phyloP scores from a whole-genome alignment of 2,329 filamentous ascomycete species.

The Aspergillus proliferans region DNA sequence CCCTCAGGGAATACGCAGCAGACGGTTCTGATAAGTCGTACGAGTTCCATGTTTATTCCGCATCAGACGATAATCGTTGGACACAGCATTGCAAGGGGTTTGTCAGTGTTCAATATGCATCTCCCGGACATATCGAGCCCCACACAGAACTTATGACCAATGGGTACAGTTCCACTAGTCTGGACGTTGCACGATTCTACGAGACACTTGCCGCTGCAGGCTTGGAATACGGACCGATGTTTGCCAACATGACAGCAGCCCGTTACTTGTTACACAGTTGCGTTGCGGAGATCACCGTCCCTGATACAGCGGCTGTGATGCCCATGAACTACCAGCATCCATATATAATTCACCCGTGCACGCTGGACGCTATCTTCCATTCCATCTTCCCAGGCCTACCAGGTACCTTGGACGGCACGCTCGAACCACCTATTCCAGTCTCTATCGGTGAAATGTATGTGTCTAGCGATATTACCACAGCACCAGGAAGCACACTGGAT shows the following conservation, averaged over 20 bases:
- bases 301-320: slow-evolving; percentile 22
- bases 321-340: slow-evolving; percentile 21
- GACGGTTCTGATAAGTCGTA: slow-evolving; percentile 3
- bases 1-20: neutral
- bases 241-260: slow-evolving; percentile 17
- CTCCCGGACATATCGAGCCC: no score
- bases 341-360: slow-evolving; percentile 25
- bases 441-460: slow-evolving; percentile 16
- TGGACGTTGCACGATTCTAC: slow-evolving; percentile 21
- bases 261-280: slow-evolving; percentile 6
- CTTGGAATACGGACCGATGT: slow-evolving; percentile 23
- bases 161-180: neutral
- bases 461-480: slow-evolving; percentile 2
- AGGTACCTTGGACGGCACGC: slow-evolving; percentile 3
- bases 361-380: slow-evolving; percentile 28
- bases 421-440: slow-evolving; percentile 16
- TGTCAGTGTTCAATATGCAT: neutral
- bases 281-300: slow-evolving; percentile 17
- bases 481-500: slow-evolving; percentile 7
- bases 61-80: slow-evolving; percentile 16
- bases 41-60: slow-evolving; percentile 18
- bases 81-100: slow-evolving; percentile 19
- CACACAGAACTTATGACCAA: no score
- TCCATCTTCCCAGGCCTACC: slow-evolving; percentile 16
- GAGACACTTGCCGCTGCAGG: slow-evolving; percentile 16